phyloP scores from a whole-genome alignment of 1,139 yeast species.

The Sugiyamaella novakii region DNA sequence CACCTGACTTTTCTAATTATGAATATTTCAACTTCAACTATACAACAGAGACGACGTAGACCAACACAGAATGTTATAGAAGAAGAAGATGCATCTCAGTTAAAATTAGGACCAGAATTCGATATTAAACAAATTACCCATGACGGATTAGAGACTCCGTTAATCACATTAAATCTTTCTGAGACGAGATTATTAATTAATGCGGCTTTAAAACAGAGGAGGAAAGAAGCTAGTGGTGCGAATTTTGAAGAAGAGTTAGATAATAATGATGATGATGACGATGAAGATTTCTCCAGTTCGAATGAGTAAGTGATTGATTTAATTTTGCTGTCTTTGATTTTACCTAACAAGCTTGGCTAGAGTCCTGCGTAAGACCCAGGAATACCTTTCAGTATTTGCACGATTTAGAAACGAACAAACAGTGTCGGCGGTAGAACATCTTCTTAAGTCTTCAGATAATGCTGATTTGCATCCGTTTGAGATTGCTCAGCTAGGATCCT shows the following conservation, averaged over 20 bases:
- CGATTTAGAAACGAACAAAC: constrained; percentile 91
- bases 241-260: constrained; percentile 42
- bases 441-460: constrained; percentile 70
- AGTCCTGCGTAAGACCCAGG: constrained; percentile 88
- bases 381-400: constrained; percentile 81
- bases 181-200: constrained; percentile 89
- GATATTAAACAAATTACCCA: constrained; percentile 78
- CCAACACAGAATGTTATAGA: constrained; percentile 58
- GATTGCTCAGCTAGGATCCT: constrained; percentile 88
- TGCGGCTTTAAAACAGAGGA: constrained; percentile 84
- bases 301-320: constrained; percentile 47
- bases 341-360: too few relatives aligned
- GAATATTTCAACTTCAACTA: constrained; percentile 89
- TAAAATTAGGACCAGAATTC: constrained; percentile 91
- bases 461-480: constrained; percentile 88
- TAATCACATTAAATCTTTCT: constrained; percentile 81
- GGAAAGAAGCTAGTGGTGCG: constrained; percentile 50
- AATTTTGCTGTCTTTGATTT: too few relatives aligned
- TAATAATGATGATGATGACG: constrained; percentile 46
- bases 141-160: constrained; percentile 72
- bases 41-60: constrained; percentile 78
- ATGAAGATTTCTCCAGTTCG: constrained; percentile 45
- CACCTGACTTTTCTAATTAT: constrained; percentile 42
- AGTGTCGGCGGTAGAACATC: constrained; percentile 88
- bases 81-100: constrained; percentile 86